phyloP scores from a whole-genome alignment of 208 protist genomes.

The Phytomonas sp. region DNA sequence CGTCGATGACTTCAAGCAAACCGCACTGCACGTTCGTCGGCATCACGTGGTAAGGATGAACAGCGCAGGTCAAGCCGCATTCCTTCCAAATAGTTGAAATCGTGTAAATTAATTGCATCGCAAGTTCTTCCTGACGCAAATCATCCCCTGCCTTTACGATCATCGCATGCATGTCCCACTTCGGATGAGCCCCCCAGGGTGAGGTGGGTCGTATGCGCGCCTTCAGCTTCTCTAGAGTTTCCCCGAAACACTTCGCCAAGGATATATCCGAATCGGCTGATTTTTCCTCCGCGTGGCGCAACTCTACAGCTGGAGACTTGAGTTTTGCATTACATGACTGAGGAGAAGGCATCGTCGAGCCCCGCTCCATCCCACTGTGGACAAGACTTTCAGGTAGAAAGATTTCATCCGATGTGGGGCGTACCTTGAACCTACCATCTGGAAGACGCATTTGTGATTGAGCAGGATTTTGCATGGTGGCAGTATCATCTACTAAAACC shows the following conservation, averaged over 20 bases:
- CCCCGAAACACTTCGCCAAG: constrained; percentile 55
- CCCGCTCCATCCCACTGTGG: neutral
- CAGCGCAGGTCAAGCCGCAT: constrained; percentile 65
- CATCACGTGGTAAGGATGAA: constrained; percentile 76
- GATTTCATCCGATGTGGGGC: constrained; percentile 32
- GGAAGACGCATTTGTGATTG: constrained; percentile 44
- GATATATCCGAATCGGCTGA: neutral
- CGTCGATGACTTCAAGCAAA: constrained; percentile 83
- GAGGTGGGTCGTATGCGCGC: constrained; percentile 52
- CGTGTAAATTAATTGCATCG: constrained; percentile 83
- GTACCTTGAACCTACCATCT: constrained; percentile 54
- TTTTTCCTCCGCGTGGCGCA: neutral
- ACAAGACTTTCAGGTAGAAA: constrained; percentile 16
- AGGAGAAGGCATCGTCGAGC: neutral
- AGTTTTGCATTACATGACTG: neutral
- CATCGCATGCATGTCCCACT: constrained; percentile 76
- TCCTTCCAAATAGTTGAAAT: constrained; percentile 84
- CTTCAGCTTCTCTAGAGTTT: constrained; percentile 35
- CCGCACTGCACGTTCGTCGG: constrained; percentile 71
- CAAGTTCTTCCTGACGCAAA: constrained; percentile 90
- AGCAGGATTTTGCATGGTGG: constrained; percentile 70
- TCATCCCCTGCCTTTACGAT: constrained; percentile 92
- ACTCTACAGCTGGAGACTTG: neutral
- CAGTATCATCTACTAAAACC: constrained; percentile 80
- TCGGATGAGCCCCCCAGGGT: constrained; percentile 69